Conservation (phyloP, 495 filamentous ascomycete genomes). For the Penicillium fimorum region DNA sequence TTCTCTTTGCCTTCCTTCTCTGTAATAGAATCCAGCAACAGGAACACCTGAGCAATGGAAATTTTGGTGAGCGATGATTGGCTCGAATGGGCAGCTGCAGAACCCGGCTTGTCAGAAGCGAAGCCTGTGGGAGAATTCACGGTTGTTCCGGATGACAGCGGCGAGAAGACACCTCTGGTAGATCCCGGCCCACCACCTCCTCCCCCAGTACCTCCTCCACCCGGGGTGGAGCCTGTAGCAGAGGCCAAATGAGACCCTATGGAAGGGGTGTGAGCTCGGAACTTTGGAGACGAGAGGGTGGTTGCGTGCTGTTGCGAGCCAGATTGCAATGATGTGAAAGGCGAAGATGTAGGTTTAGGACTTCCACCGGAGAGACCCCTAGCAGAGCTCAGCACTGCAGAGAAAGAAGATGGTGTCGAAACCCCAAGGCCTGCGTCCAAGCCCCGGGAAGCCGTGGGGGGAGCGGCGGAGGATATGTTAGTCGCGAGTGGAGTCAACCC, state of each 20-base stretch:
- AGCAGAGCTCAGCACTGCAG: slow-evolving; percentile 54
- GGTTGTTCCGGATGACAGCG: slow-evolving; percentile 59
- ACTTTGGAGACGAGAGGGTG: slow-evolving; percentile 58
- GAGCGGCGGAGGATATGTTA: slow-evolving; percentile 47
- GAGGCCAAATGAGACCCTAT: slow-evolving; percentile 59
- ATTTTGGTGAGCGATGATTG: slow-evolving; percentile 70
- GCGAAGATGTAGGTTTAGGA: slow-evolving; percentile 50
- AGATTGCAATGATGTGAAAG: slow-evolving; percentile 56
- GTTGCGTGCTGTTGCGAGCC: slow-evolving; percentile 58
- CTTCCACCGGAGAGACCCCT: slow-evolving; percentile 48
- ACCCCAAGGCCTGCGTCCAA: slow-evolving; percentile 43
- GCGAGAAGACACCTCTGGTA: slow-evolving; percentile 61
- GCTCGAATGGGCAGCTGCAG: slow-evolving; percentile 42
- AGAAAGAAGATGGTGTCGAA: slow-evolving; percentile 55
- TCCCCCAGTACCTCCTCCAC: slow-evolving; percentile 61
- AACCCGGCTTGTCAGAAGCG: slow-evolving; percentile 51
- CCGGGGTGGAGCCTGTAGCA: slow-evolving; percentile 52
- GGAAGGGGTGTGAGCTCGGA: slow-evolving; percentile 60
- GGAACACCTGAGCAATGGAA: slow-evolving; percentile 89
- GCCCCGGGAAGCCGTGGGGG: slow-evolving; percentile 48
- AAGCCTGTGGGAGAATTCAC: slow-evolving; percentile 61
- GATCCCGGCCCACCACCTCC: slow-evolving; percentile 53
- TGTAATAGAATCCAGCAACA: slow-evolving; percentile 89
- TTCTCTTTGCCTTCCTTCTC: slow-evolving; percentile 86
- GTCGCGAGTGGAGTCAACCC: slow-evolving; percentile 64